Base-by-base conservation (phyloP, 1,284 basidiomycete species). In the Apiotrichum gracile region DNA sequence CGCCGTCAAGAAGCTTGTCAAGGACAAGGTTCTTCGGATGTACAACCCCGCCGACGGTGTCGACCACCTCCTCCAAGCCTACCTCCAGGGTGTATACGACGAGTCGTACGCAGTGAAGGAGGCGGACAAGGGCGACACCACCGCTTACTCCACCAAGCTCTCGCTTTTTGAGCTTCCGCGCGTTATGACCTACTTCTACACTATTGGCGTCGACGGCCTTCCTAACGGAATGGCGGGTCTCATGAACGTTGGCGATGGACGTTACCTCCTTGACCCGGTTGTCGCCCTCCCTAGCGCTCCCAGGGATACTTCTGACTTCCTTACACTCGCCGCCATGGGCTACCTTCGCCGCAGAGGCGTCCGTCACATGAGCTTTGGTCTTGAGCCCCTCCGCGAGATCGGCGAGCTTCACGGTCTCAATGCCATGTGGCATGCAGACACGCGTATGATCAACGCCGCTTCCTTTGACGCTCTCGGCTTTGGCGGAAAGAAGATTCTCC, bases 121-220 rank as follows among this genome's bases (percentile, higher is more conserved):
- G 34, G 52, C 41, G 5, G 24, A 19, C n/a, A 46, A 45, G 22
- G 54, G 55, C 17, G 45, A 47, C 19, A 41, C 51, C 8, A 40
- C 52, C 13, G 52, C 56, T 2, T 58, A 58, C 49, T 49, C 46
- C 5, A 58, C 56, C 25, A 58, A 58, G 34, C 52, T 58, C 2
- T n/a, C 27, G 8, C 38, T 58, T n/a, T 58, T 58, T 39, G 49
- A 46, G 21, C 52, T 58, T 26, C 48, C 45, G 10, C 21, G 48
- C 24, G 37, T 51, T 14, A 40, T 51, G 46, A 54, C 56, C n/a
- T 51, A 48, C 46, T 40, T 58, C 19, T 58, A 58, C 49, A 51
- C 49, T 7, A 38, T 47, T 26, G 46, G 27, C 38, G 4, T 38
- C 1, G 31, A 29, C 21, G 52, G 37, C 16, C 35, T 14, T 0